phyloP scores from a whole-genome alignment of 768 basidiomycete species.

The Stropharia rugosoannulata region DNA sequence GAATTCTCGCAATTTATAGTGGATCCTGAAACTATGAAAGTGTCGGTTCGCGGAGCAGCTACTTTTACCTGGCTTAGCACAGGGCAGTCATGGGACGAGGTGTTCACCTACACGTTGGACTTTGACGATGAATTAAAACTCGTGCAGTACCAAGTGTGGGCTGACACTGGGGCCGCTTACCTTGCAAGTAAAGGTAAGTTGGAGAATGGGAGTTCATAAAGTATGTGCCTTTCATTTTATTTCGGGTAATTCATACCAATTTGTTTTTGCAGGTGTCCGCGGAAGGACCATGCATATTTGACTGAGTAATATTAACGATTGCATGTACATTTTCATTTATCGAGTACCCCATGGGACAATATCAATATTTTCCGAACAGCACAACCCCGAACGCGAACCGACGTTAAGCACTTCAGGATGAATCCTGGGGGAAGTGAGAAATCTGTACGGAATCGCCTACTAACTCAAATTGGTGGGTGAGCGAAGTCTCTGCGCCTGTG shows the following conservation, averaged over 20 bases:
- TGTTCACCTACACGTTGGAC: slow-evolving; percentile 57
- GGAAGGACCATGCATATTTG: too few species aligned
- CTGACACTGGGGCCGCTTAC: slow-evolving; percentile 64
- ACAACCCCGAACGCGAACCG: background rate
- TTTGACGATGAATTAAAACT: slow-evolving; percentile 59
- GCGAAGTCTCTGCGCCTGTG: slow-evolving; percentile 28
- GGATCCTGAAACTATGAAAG: slow-evolving; percentile 48
- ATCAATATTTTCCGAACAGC: background rate
- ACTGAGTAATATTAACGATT: too few species aligned
- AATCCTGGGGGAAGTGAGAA: slow-evolving; percentile 36
- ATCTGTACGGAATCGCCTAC: slow-evolving; percentile 41
- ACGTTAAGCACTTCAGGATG: background rate
- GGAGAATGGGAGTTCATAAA: slow-evolving; percentile 21
- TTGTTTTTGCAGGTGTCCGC: too few species aligned
- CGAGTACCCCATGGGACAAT: too few species aligned
- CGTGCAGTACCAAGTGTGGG: slow-evolving; percentile 65
- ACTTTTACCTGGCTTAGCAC: slow-evolving; percentile 57
- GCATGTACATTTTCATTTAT: too few species aligned
- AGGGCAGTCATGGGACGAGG: slow-evolving; percentile 58
- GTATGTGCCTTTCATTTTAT: background rate
- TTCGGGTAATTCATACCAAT: background rate
- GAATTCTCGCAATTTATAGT: slow-evolving; percentile 54
- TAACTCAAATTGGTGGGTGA: slow-evolving; percentile 42
- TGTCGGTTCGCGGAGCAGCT: slow-evolving; percentile 53
- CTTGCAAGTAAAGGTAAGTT: slow-evolving; percentile 54